These are phyloP conservation scores for Xylaria palmicola DNA, from an alignment of 495 filamentous ascomycete species.

Conservation along the genomic window DNA sequence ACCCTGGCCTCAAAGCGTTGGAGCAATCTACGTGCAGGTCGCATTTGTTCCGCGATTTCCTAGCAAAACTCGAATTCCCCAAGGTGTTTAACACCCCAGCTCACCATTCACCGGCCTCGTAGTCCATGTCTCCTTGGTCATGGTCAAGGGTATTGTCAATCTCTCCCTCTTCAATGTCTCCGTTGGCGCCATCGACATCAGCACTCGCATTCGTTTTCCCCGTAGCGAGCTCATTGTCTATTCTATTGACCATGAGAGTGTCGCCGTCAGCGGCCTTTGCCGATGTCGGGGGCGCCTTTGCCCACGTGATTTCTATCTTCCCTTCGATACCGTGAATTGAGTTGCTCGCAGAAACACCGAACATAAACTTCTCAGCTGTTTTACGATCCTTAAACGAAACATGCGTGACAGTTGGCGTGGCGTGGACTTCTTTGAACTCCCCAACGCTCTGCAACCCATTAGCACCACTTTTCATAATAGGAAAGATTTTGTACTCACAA, in stretches of 20 bases:
- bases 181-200: constrained; percentile 1
- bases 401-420: constrained; percentile 58
- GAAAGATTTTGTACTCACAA: constrained; percentile 58
- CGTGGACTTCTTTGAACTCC: constrained; percentile 76
- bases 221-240: constrained; percentile 15
- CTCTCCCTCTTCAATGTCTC: constrained; percentile 27
- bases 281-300: constrained; percentile 34
- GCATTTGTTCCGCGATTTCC: not conserved
- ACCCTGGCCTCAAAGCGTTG: not conserved
- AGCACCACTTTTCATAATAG: not conserved
- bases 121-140: constrained; percentile 33
- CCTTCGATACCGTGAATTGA: constrained; percentile 70
- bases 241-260: not conserved
- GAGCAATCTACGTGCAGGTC: not conserved
- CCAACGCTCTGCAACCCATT: constrained; percentile 64
- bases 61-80: not conserved
- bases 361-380: constrained; percentile 83
- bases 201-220: constrained; percentile 12
- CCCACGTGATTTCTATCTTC: constrained; percentile 75
- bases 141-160: constrained; percentile 16
- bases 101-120: constrained; percentile 28
- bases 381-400: constrained; percentile 88
- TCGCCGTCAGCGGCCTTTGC: constrained; percentile 13
- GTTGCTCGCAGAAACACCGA: constrained; percentile 51
- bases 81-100: not conserved